Evolutionary conservation across 202 grass and related monocot genomes (phyloP).

Genomic region (Saccharum hybrid): DNA sequence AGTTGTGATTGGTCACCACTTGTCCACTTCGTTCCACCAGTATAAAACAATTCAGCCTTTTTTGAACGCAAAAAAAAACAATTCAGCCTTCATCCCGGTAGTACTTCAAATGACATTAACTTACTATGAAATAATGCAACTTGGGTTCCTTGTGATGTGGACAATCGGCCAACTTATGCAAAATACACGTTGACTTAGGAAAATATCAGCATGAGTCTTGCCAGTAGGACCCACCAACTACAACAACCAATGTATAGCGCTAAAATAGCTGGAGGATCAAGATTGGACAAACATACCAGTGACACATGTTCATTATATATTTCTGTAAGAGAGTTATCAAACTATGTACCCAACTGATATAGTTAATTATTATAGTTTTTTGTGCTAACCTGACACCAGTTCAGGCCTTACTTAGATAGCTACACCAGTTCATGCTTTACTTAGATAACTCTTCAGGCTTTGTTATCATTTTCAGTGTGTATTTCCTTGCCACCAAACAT

Average conservation of each 20-base stretch:
- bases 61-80: background rate
- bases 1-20: background rate
- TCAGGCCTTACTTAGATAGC: background rate
- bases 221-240: background rate
- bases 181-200: background rate
- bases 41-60: background rate
- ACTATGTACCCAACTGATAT: slow-evolving; percentile 4
- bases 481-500: background rate
- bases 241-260: background rate
- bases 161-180: background rate
- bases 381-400: background rate
- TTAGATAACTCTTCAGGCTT: background rate
- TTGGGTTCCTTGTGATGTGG: background rate
- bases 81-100: background rate
- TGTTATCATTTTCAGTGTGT: background rate
- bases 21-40: background rate
- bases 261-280: background rate
- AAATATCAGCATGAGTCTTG: background rate
- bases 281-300: background rate
- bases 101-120: background rate
- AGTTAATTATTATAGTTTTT: background rate
- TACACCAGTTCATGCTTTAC: background rate
- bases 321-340: background rate
- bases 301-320: background rate
- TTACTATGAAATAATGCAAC: slow-evolving; percentile 18